phyloP scores from a whole-genome alignment of 345 rosid species.

The Aethionema arabicum region DNA sequence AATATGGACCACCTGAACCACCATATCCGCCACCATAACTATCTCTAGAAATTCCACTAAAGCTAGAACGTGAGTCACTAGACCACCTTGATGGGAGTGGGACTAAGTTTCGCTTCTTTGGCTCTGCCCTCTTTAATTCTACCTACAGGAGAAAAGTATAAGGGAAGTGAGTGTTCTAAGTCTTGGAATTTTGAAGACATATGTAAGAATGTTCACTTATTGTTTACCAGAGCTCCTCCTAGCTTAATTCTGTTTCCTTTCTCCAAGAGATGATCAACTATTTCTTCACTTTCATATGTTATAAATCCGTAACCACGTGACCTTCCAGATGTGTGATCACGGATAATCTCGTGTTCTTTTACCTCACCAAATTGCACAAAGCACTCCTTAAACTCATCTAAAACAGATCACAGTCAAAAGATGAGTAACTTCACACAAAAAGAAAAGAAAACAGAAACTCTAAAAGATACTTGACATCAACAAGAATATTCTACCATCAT shows the following conservation, averaged over 20 bases:
- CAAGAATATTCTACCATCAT: conserved; percentile 55
- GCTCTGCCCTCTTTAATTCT: conserved; percentile 98
- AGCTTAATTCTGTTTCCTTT: conserved; percentile 71
- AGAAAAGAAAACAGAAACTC: neutral
- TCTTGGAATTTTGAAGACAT: neutral
- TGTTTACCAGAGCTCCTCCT: conserved; percentile 60
- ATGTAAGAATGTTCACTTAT: neutral
- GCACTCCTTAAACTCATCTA: conserved; percentile 45
- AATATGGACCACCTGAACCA: conserved; percentile 53
- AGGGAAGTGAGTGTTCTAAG: conserved; percentile 3
- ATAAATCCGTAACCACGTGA: conserved; percentile 86
- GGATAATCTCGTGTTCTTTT: conserved; percentile 67
- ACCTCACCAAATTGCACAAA: conserved; percentile 67
- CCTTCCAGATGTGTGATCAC: conserved; percentile 70
- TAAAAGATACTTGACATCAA: neutral
- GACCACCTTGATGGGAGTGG: conserved; percentile 59
- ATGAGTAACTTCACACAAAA: conserved; percentile 15
- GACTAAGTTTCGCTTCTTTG: conserved; percentile 83
- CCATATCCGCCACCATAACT: conserved; percentile 65
- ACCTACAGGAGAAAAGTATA: conserved; percentile 46
- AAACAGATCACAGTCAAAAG: conserved; percentile 11
- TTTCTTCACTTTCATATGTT: conserved; percentile 63
- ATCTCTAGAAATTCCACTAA: conserved; percentile 56
- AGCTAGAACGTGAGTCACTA: conserved; percentile 58
- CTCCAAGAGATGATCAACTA: conserved; percentile 64